phyloP scores from a whole-genome alignment of 2,329 filamentous ascomycete species.

The Ceratocystis lukuohia region DNA sequence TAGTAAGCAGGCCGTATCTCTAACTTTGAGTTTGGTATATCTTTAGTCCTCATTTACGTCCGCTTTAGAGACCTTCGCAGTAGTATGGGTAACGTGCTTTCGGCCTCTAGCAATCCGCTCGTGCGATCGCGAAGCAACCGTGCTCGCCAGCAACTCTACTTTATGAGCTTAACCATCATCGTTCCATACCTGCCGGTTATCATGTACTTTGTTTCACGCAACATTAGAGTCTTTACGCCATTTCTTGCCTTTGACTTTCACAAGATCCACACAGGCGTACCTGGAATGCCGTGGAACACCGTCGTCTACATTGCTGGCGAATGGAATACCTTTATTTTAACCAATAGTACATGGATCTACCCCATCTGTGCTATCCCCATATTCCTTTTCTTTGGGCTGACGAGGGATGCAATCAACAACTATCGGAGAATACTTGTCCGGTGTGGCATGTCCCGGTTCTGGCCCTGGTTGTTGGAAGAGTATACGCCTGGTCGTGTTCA shows the following conservation, averaged over 20 bases:
- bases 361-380: conserved; percentile 36
- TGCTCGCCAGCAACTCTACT: conserved; percentile 40
- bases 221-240: conserved; percentile 27
- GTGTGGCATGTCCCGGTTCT: conserved; percentile 33
- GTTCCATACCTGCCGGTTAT: conserved; percentile 39
- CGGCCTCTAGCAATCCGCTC: conserved; percentile 13
- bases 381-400: conserved; percentile 43
- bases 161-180: conserved; percentile 41
- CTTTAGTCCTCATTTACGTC: conserved; percentile 33
- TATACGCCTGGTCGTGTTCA: conserved; percentile 27
- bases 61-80: conserved; percentile 36
- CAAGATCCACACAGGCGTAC: conserved; percentile 30
- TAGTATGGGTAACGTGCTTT: conserved; percentile 29
- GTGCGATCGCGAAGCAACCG: conserved; percentile 27
- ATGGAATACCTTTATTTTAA: conserved; percentile 28
- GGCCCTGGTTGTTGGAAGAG: conserved; percentile 31
- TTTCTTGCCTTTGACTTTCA: conserved; percentile 31
- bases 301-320: conserved; percentile 35
- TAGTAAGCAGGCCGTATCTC: not conserved
- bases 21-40: not conserved
- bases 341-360: conserved; percentile 38
- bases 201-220: conserved; percentile 30
- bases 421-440: conserved; percentile 32
- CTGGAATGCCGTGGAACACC: conserved; percentile 32
- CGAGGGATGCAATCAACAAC: conserved; percentile 38